Evolutionary conservation across 75 land plant species (phyloP).

Genomic region (Pinus taeda): DNA sequence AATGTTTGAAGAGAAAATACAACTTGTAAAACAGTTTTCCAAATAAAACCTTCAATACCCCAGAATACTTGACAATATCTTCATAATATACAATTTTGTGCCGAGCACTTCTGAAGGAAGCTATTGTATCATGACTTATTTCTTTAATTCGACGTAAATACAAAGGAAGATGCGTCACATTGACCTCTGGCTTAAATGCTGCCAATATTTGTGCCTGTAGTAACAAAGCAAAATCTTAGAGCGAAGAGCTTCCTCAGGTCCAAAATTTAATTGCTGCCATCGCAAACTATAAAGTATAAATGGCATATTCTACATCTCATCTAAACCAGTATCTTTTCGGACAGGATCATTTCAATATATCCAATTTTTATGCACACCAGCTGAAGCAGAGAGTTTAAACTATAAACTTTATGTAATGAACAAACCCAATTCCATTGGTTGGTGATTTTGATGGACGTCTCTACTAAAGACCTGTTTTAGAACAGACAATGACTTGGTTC

Average conservation of each 20-base stretch:
- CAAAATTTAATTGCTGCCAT: neutral
- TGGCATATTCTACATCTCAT: neutral
- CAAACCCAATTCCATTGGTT: neutral
- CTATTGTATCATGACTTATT: constrained; percentile 28
- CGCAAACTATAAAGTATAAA: neutral
- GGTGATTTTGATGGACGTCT: neutral
- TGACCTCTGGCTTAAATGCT: constrained; percentile 31
- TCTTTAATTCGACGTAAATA: constrained; percentile 22
- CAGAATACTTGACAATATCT: constrained; percentile 25
- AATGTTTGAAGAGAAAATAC: neutral
- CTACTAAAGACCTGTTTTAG: neutral
- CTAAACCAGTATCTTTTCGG: neutral
- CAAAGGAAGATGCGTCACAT: constrained; percentile 16
- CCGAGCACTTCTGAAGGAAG: constrained; percentile 23
- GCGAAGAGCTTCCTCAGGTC: neutral
- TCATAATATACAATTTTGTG: constrained; percentile 30
- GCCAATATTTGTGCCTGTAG: constrained; percentile 38
- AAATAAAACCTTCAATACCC: constrained; percentile 13
- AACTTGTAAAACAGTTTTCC: neutral
- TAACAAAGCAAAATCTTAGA: neutral
- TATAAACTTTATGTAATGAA: neutral
- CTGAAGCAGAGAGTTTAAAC: neutral
- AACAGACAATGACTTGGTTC: neutral
- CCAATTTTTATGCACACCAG: neutral
- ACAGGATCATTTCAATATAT: neutral